phyloP scores from a whole-genome alignment of 2,329 filamentous ascomycete genomes.

The Berkeleyomyces rouxiae region DNA sequence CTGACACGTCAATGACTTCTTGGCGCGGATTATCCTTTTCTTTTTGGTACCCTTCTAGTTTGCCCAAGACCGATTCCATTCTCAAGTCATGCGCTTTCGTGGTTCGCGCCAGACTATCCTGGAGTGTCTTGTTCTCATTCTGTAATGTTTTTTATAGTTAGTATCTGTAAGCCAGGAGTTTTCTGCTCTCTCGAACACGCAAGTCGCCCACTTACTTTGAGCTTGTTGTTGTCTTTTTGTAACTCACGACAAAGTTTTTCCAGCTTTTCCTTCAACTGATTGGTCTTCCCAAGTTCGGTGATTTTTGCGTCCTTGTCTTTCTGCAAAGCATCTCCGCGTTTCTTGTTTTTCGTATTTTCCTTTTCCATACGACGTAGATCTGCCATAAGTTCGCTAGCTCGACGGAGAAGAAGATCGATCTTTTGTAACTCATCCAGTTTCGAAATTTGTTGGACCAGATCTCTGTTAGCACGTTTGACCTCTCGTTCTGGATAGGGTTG shows the following conservation, averaged over 20 bases:
- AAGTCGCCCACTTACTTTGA: conserved; percentile 49
- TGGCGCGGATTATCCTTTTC: conserved; percentile 71
- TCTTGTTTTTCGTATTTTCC: conserved; percentile 91
- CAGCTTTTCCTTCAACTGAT: conserved; percentile 83
- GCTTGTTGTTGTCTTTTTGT: conserved; percentile 92
- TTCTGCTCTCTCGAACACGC: neutral
- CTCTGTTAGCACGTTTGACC: conserved; percentile 84
- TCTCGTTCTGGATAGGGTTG: conserved; percentile 51
- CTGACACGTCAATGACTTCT: conserved; percentile 66
- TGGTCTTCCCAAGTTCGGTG: conserved; percentile 77
- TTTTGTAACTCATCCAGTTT: conserved; percentile 88
- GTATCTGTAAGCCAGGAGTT: neutral
- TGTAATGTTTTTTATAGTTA: conserved; percentile 20
- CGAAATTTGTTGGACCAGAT: conserved; percentile 71
- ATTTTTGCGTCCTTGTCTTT: conserved; percentile 89
- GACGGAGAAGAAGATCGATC: conserved; percentile 77
- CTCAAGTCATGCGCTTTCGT: conserved; percentile 73
- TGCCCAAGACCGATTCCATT: conserved; percentile 61
- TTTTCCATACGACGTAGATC: conserved; percentile 94
- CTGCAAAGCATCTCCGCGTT: conserved; percentile 80
- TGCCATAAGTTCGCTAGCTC: conserved; percentile 76
- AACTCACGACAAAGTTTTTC: conserved; percentile 92
- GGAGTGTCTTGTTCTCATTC: conserved; percentile 86
- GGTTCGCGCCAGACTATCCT: conserved; percentile 70
- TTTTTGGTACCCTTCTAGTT: conserved; percentile 76